A percentile compares a stretch with the other conserved stretches of the same genome.
Evolutionary conservation across 192 early-diverging fungal species (phyloP).

Genomic region (Backusella liffmaniae): DNA sequence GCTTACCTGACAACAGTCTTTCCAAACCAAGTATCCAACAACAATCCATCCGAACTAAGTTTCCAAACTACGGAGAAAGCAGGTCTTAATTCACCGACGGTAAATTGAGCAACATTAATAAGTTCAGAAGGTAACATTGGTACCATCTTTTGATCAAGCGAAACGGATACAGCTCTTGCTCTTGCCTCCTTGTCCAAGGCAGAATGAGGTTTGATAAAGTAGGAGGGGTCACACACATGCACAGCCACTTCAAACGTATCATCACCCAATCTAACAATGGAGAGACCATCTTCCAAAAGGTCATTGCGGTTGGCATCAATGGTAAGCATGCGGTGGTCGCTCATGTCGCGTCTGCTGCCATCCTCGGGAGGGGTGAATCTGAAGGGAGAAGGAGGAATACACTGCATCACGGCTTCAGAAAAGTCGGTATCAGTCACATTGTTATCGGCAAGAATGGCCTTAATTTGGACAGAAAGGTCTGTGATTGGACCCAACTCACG

Average conservation of each 20-base stretch:
- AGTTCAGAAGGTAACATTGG: slow-evolving; percentile 93
- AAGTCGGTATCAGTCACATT: slow-evolving; percentile 74
- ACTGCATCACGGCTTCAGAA: slow-evolving; percentile 67
- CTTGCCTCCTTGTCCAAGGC: slow-evolving; percentile 94
- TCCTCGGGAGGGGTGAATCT: slow-evolving; percentile 67
- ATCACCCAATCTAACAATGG: slow-evolving; percentile 55
- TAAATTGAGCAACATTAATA: slow-evolving; percentile 91
- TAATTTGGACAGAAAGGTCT: slow-evolving; percentile 75
- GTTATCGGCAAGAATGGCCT: slow-evolving; percentile 80
- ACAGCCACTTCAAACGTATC: slow-evolving; percentile 73
- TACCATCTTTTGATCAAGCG: slow-evolving; percentile 91
- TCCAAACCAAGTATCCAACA: slow-evolving; percentile 77
- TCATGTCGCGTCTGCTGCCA: slow-evolving; percentile 70
- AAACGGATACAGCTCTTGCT: slow-evolving; percentile 88
- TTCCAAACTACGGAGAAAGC: slow-evolving; percentile 91
- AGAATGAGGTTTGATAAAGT: slow-evolving; percentile 92
- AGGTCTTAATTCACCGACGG: slow-evolving; percentile 72
- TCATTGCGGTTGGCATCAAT: slow-evolving; percentile 68
- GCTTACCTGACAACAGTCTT: slow-evolving; percentile 40
- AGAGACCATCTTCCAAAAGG: slow-evolving; percentile 77
- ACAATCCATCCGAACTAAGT: slow-evolving; percentile 79
- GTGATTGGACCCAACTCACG: slow-evolving; percentile 76
- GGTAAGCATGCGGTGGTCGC: slow-evolving; percentile 72
- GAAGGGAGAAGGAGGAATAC: slow-evolving; percentile 76
- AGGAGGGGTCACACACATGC: slow-evolving; percentile 94